Evolutionary conservation across 1,139 yeast species (phyloP).

Genomic region (Diutina mesorugosa): DNA sequence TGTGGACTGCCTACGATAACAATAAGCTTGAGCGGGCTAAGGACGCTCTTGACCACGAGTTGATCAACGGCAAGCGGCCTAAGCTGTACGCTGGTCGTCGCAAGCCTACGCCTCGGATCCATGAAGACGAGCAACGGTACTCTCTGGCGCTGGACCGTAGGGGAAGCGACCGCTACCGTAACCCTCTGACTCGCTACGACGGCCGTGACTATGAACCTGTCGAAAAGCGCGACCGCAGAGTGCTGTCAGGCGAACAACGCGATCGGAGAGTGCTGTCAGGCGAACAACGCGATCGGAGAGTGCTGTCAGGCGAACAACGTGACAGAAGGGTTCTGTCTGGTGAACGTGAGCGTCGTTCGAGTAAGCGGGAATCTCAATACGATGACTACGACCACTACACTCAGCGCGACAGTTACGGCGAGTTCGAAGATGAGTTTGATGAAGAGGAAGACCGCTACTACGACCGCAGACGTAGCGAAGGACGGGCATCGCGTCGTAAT

Average conservation of each 20-base stretch:
- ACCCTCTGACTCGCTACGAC: neutral
- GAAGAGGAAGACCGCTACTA: neutral
- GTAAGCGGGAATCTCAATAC: neutral
- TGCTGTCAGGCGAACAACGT: neutral
- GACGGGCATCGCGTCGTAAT: neutral
- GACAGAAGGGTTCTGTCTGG: neutral
- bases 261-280: neutral
- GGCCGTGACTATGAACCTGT: neutral
- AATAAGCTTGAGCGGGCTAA: slow-evolving; percentile 35
- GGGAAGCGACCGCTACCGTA: slow-evolving; percentile 1
- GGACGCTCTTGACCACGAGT: slow-evolving; percentile 29
- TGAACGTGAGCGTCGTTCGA: neutral
- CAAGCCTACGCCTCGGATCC: neutral
- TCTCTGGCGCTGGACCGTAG: neutral
- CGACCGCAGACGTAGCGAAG: neutral
- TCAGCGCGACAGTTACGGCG: neutral
- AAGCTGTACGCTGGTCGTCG: neutral
- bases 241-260: neutral
- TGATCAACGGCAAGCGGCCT: slow-evolving; percentile 3
- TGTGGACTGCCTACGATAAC: slow-evolving; percentile 35
- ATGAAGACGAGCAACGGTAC: neutral
- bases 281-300: neutral
- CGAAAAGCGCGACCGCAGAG: neutral
- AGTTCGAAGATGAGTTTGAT: neutral
- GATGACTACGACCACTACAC: neutral